These are phyloP conservation scores for Fomitopsis palustris DNA, from an alignment of 1,284 basidiomycete genomes.

Conservation along the genomic window DNA sequence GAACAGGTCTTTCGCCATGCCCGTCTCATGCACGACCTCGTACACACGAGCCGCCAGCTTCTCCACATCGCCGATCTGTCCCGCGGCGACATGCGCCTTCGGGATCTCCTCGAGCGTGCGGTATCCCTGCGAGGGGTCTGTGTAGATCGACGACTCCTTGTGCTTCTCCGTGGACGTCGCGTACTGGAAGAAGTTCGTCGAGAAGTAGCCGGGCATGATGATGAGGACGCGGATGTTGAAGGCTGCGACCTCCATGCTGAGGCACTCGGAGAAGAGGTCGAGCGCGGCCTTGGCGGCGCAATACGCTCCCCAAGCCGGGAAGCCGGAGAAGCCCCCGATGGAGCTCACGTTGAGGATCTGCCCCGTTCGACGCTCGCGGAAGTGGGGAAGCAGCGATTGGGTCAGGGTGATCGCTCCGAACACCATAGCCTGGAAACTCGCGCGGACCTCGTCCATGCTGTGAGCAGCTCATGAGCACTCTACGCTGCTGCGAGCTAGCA, in stretches of 20 bases:
- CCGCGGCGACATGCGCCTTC: not conserved
- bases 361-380: conserved; percentile 24
- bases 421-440: conserved; percentile 29
- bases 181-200: conserved; percentile 23
- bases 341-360: conserved; percentile 27
- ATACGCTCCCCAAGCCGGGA: conserved; percentile 22
- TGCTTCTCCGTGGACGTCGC: conserved; percentile 6
- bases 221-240: conserved; percentile 26
- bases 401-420: conserved; percentile 31
- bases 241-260: conserved; percentile 25
- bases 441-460: conserved; percentile 18
- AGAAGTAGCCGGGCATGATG: conserved; percentile 29
- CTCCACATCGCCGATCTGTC: conserved; percentile 18
- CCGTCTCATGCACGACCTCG: conserved; percentile 18
- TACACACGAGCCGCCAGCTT: conserved; percentile 21
- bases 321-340: conserved; percentile 13
- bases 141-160: conserved; percentile 15
- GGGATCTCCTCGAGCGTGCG: conserved; percentile 12
- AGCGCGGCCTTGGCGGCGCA: conserved; percentile 27
- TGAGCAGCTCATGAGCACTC: not conserved
- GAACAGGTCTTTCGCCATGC: not conserved
- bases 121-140: conserved; percentile 18
- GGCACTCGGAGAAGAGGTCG: conserved; percentile 26
- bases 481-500: not conserved
- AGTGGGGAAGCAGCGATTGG: conserved; percentile 26